These are phyloP conservation scores for Ceriops decandra DNA, from an alignment of 345 rosid species.

Conservation along the genomic window DNA sequence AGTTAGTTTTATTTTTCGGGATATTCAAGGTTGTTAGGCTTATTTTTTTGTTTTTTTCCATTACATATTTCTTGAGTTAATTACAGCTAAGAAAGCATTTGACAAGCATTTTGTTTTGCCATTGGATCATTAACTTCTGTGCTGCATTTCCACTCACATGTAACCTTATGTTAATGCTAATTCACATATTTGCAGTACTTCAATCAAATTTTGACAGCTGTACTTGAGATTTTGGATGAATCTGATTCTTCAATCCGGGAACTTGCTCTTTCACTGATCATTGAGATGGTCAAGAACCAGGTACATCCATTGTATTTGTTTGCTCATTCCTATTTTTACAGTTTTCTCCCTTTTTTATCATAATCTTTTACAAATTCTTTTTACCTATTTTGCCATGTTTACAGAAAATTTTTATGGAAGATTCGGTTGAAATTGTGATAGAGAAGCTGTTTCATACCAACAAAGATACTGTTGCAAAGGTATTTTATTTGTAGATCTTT, in stretches of 20 bases:
- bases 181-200: constrained; percentile 61
- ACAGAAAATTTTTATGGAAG: constrained; percentile 86
- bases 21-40: too few species aligned
- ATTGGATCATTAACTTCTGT: too few species aligned
- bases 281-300: constrained; percentile 88
- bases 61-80: neutral
- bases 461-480: constrained; percentile 72
- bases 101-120: too few species aligned
- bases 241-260: constrained; percentile 67
- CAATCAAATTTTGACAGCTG: constrained; percentile 93
- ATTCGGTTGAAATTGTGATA: constrained; percentile 84
- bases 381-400: constrained; percentile 21
- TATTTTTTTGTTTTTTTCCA: neutral
- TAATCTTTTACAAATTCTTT: neutral
- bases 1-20: too few species aligned
- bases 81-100: neutral
- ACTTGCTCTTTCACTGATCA: constrained; percentile 65
- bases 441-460: constrained; percentile 87
- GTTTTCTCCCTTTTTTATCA: neutral
- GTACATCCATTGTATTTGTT: constrained; percentile 30
- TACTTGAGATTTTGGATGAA: constrained; percentile 88
- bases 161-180: neutral
- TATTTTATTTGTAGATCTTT: constrained; percentile 21
- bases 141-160: neutral
- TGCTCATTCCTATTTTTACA: neutral